Evolutionary conservation across 805 yeast genomes (phyloP).

Genomic region (Candida hungchunana): DNA sequence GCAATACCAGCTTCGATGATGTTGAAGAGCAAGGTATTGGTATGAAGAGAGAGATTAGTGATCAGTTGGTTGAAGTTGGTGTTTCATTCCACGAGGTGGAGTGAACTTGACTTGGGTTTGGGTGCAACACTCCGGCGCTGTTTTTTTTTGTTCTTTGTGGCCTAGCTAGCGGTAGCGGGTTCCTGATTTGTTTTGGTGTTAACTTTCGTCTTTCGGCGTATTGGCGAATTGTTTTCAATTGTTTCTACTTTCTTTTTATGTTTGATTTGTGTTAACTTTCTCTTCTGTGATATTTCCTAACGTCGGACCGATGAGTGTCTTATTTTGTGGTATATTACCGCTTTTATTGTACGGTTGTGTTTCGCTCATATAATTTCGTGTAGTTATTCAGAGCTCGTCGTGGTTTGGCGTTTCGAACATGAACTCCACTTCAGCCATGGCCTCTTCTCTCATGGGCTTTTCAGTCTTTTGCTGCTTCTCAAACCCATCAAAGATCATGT

Average conservation of each 20-base stretch:
- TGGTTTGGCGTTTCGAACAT: too few relatives aligned
- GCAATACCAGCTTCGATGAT: conserved; percentile 22
- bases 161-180: not conserved
- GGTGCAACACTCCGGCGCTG: not conserved
- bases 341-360: not conserved
- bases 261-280: not conserved
- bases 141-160: not conserved
- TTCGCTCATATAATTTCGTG: not conserved
- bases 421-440: too few relatives aligned
- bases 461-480: too few relatives aligned
- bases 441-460: too few relatives aligned
- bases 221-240: not conserved
- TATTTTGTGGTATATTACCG: too few relatives aligned
- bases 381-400: too few relatives aligned
- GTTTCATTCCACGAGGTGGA: conserved; percentile 21
- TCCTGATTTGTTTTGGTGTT: not conserved
- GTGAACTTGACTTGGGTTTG: not conserved
- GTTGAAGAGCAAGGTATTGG: conserved; percentile 20
- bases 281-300: not conserved
- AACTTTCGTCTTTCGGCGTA: too few relatives aligned
- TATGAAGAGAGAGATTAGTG: conserved; percentile 29
- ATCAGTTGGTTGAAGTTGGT: conserved; percentile 26
- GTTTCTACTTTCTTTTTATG: too few relatives aligned
- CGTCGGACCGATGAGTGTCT: too few relatives aligned
- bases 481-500: too few relatives aligned